Conservation (phyloP, 257 asterid genomes). For the Gentiana straminea region DNA sequence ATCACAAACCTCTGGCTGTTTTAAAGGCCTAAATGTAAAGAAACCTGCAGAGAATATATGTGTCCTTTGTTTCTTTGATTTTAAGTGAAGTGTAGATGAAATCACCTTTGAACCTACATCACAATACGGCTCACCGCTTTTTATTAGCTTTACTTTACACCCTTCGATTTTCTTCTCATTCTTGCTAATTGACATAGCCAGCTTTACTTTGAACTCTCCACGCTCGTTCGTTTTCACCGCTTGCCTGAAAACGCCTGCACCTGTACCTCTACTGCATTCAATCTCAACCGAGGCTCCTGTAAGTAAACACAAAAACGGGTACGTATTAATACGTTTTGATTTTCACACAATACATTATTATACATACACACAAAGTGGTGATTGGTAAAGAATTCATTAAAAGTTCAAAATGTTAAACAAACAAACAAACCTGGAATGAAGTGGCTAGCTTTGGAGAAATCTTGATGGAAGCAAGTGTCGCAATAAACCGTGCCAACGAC, state of each 20-base stretch:
- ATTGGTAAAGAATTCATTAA: no score
- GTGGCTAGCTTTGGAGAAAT: slow-evolving; percentile 32
- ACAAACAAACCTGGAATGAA: slow-evolving; percentile 48
- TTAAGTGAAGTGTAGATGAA: slow-evolving; percentile 40
- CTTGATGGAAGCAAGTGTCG: slow-evolving; percentile 52
- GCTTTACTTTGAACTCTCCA: slow-evolving; percentile 60
- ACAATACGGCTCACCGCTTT: slow-evolving; percentile 62
- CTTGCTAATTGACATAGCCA: slow-evolving; percentile 58
- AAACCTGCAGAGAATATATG: slow-evolving; percentile 77
- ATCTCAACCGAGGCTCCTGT: slow-evolving; percentile 76
- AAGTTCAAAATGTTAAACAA: not conserved
- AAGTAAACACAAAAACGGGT: no score
- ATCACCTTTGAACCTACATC: slow-evolving; percentile 54
- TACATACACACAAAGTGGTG: no score
- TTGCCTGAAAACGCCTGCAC: slow-evolving; percentile 19
- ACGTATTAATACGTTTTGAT: no score
- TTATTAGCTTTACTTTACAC: slow-evolving; percentile 57
- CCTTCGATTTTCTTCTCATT: slow-evolving; percentile 48
- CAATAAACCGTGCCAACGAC: slow-evolving; percentile 72
- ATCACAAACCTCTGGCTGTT: slow-evolving; percentile 51
- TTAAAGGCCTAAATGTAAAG: slow-evolving; percentile 67
- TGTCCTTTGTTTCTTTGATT: slow-evolving; percentile 44
- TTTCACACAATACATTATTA: no score
- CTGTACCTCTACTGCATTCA: slow-evolving; percentile 33
- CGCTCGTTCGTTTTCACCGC: slow-evolving; percentile 49